Evolutionary conservation across 257 asterid genomes (phyloP), one percentile per base, ranked within the genome.

Genomic region (Solanum dulcamara): DNA sequence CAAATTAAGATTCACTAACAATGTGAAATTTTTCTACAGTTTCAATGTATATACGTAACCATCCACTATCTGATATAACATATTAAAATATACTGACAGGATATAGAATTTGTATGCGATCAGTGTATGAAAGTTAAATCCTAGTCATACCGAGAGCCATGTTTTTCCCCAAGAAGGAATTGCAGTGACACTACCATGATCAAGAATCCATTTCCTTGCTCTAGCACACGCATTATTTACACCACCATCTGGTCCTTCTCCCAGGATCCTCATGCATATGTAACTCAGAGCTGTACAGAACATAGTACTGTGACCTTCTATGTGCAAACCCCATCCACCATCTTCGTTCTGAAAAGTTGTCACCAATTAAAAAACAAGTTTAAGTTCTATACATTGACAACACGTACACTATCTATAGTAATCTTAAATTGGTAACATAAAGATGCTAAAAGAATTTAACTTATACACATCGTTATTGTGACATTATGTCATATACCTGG

Each of bases 141-240:
- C 3, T 77, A 46, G 1, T 62, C 84, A 38, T 88, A 94, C 98
- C 84, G 97, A 91, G 35, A 94, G 97, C 97, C 95, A 94, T 26
- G 94, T 93, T 89, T 94, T 94, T 53, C 97, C 98, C 98, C 96
- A 94, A 22, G 95, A 94, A 83, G 98, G 98, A 59, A 93, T 92
- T 28, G 94, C 92, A 17, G 87, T 88, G 9, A 85, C 95, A 44
- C 93, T 93, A 62, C 96, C 98, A 81, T 92, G 98, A 74, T 93
- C 98, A 85, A 94, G 94, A 17, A 94, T 93, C 98, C 98, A 94
- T 89, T 92, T 94, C 84, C 97, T 90, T 75, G 94, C 97, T 88
- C 92, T 85, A 33, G 85, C 75, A 81, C 98, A 94, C 0, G 95
- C 92, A 53, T 90, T 86, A 77, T 91, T 88, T 24, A 28, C 55